Evolutionary conservation across 768 basidiomycete species (phyloP).

Genomic region (Antrodiella citrinella): DNA sequence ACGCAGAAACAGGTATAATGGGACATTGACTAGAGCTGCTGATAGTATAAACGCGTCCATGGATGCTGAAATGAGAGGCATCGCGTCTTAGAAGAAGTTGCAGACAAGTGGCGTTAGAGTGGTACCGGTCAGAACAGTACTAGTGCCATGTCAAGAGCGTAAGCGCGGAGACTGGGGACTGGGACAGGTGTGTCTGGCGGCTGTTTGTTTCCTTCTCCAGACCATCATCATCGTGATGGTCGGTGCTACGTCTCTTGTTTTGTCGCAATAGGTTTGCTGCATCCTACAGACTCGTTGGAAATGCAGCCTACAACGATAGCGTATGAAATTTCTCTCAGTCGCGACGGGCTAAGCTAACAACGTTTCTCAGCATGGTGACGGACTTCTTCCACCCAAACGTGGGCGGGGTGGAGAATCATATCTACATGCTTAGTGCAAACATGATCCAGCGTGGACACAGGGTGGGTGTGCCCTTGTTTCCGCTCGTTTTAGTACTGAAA

Average conservation of each 20-base stretch:
- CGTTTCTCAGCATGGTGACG: conserved; percentile 84
- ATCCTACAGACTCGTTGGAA: neutral
- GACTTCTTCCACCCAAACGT: conserved; percentile 95
- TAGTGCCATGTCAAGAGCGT: no score
- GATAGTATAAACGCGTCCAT: conserved; percentile 19
- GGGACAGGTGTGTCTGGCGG: neutral
- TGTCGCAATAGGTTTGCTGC: neutral
- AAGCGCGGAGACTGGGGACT: neutral
- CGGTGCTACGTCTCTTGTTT: neutral
- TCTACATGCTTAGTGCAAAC: conserved; percentile 84
- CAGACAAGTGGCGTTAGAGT: neutral
- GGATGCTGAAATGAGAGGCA: conserved; percentile 21
- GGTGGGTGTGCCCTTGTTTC: conserved; percentile 37
- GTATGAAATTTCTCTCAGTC: no score
- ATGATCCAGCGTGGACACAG: conserved; percentile 82
- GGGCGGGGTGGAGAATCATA: conserved; percentile 95
- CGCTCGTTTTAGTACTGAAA: neutral
- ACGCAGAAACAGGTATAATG: conserved; percentile 11
- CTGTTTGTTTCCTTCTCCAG: neutral
- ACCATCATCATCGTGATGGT: neutral
- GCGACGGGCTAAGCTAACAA: no score
- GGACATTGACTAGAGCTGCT: conserved; percentile 8
- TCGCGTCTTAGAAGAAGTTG: conserved; percentile 1
- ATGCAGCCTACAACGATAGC: neutral
- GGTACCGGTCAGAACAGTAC: neutral